These are phyloP conservation scores for Herpetospermum pedunculosum DNA, from an alignment of 306 rosid species.

Conservation along the genomic window DNA sequence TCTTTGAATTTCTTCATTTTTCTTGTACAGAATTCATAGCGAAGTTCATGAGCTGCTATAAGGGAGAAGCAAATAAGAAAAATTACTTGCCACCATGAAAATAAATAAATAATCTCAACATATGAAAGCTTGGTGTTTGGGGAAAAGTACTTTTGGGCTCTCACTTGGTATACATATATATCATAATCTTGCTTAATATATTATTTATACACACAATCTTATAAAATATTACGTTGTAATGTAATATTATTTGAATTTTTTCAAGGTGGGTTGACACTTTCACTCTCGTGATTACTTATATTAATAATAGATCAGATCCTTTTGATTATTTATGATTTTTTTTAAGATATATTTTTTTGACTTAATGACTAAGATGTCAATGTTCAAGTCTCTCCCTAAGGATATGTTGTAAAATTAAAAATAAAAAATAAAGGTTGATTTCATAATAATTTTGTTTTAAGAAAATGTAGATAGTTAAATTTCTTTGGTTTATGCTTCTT, in stretches of 20 bases:
- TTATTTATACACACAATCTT: neutral
- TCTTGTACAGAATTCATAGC: slow-evolving; percentile 37
- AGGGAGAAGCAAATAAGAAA: slow-evolving; percentile 13
- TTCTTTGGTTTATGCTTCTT: no score
- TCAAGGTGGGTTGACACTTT: neutral
- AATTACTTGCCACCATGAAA: neutral
- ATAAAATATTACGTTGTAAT: neutral
- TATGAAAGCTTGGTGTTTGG: neutral
- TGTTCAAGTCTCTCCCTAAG: no score
- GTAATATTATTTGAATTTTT: neutral
- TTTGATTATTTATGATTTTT: neutral
- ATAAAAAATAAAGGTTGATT: neutral
- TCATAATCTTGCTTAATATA: neutral
- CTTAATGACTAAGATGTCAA: no score
- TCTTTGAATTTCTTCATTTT: neutral
- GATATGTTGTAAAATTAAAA: no score
- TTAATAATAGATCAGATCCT: neutral
- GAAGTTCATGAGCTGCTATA: slow-evolving; percentile 38
- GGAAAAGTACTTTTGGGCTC: neutral
- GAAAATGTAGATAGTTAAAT: neutral
- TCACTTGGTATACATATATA: neutral
- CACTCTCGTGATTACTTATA: neutral
- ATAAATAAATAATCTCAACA: neutral
- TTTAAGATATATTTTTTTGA: no score
- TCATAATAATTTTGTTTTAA: neutral